phyloP scores from a whole-genome alignment of 2,329 filamentous ascomycete species.

The Tolypocladium ovalisporum region DNA sequence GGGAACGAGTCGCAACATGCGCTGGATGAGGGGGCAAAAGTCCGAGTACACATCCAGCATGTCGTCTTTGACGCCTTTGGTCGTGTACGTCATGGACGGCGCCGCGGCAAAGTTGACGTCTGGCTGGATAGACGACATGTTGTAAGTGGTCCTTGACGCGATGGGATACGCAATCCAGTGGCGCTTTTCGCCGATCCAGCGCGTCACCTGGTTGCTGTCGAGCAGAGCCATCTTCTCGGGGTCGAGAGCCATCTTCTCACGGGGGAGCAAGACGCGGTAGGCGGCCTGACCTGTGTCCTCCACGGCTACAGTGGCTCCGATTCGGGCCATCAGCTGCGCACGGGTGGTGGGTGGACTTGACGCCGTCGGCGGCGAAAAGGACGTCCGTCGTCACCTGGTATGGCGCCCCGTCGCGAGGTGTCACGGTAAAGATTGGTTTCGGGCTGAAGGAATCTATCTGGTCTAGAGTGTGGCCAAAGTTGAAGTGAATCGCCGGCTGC shows the following conservation, averaged over 20 bases:
- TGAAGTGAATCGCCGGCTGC: slow-evolving; percentile 54
- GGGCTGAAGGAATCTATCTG: slow-evolving; percentile 48
- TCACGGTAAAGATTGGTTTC: slow-evolving; percentile 47
- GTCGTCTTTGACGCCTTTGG: slow-evolving; percentile 45
- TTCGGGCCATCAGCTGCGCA: slow-evolving; percentile 40
- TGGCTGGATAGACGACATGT: slow-evolving; percentile 51
- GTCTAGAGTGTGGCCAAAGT: slow-evolving; percentile 48
- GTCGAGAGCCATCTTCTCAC: slow-evolving; percentile 55
- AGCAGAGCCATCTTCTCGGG: slow-evolving; percentile 59
- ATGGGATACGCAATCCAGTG: slow-evolving; percentile 76
- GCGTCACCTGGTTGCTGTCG: slow-evolving; percentile 54
- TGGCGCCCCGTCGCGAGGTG: slow-evolving; percentile 42
- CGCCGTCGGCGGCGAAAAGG: slow-evolving; percentile 42
- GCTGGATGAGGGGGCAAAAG: slow-evolving; percentile 48
- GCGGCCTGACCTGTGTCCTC: slow-evolving; percentile 65
- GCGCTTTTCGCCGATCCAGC: slow-evolving; percentile 65
- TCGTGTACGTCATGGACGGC: slow-evolving; percentile 50
- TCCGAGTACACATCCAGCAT: slow-evolving; percentile 52
- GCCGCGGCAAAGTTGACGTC: slow-evolving; percentile 49
- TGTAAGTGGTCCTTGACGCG: slow-evolving; percentile 53
- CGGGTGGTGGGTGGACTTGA: slow-evolving; percentile 38
- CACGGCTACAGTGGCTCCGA: slow-evolving; percentile 42
- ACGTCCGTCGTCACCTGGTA: slow-evolving; percentile 43
- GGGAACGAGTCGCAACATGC: slow-evolving; percentile 48
- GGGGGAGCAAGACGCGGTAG: slow-evolving; percentile 67